Percentiles rank a stretch among this genome's conserved stretches.
Evolutionary conservation across 768 basidiomycete genomes (phyloP).

Genomic region (Pleurotus platypus): DNA sequence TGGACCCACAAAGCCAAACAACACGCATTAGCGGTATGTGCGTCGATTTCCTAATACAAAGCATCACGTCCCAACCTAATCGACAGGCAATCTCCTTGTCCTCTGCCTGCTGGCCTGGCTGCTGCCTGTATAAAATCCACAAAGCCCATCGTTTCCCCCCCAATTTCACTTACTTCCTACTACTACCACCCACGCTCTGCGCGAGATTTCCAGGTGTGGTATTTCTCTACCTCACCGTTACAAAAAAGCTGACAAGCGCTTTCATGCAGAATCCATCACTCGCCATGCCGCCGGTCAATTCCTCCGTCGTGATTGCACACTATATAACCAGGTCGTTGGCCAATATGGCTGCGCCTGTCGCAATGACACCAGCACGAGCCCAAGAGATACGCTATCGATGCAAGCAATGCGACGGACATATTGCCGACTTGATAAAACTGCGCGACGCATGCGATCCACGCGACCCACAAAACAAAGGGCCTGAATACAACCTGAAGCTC

Average conservation of each 20-base stretch:
- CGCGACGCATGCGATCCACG: background rate
- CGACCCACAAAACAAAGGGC: no score
- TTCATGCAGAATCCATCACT: background rate
- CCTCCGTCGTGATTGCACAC: no score
- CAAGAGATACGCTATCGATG: background rate
- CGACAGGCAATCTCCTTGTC: constrained; percentile 6
- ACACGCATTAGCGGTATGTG: constrained; percentile 6
- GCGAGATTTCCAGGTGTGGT: no score
- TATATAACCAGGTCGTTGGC: background rate
- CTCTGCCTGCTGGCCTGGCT: background rate
- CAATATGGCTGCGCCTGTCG: background rate
- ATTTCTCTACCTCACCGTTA: no score
- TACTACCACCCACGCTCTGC: background rate
- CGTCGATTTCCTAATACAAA: constrained; percentile 7
- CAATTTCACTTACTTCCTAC: background rate
- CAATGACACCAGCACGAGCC: background rate
- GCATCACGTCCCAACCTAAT: constrained; percentile 1
- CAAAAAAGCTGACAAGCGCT: no score
- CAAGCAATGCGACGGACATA: background rate
- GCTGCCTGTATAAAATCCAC: background rate
- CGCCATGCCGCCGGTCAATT: background rate
- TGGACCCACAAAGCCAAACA: constrained; percentile 8
- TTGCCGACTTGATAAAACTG: background rate
- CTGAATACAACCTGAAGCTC: no score
- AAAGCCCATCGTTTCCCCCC: background rate